Evolutionary conservation across 2,329 filamentous ascomycete genomes (phyloP), one percentile per base, ranked within the genome.

Genomic region (Diaporthe humulicola): DNA sequence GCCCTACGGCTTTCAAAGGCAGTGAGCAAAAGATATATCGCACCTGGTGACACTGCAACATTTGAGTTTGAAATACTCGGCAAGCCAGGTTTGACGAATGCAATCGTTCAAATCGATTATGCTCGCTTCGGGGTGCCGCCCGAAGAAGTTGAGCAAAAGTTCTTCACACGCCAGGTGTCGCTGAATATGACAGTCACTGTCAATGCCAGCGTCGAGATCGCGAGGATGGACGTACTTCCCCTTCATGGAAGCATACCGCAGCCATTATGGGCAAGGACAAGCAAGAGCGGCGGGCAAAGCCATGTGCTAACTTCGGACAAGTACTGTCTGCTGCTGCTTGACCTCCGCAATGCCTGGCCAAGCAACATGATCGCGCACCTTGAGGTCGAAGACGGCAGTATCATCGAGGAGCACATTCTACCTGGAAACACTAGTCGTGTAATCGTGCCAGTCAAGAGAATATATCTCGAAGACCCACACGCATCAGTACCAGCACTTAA

Each of bases 311-410:
- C 82, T 79, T 86, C 79, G 78, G 91, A 91, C 70, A 90, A 95
- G 54, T 92, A 95, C 80, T 97, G 95, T 80, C 87, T 98, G 50
- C 85, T 98, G 3, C 86, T 97, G 2, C 87, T 98, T 69, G 96
- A 98, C 83, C 86, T 98, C 38, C 92, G 95, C 73, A 98, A 98
- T 80, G 92, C 94, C 0, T 98, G 96, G 96, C 95, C 95, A 2
- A 94, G 91, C 79, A 92, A 93, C 66, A 90, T 98, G 80, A 87
- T 90, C 9, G 88, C 97, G 4, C 89, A 88, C 38, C 83, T 98
- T 3, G 84, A 90, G 70, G 86, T 86, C 17, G 86, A 89, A 60
- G 87, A 89, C 54, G 86, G 85, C 38, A 83, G 88, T 70, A 78
- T 80, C 2, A 85, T 90, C 2, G 85, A 90, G 64, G 90, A 92